Conservation (phyloP, 2,329 filamentous ascomycete genomes). For the Talaromyces sp. region DNA sequence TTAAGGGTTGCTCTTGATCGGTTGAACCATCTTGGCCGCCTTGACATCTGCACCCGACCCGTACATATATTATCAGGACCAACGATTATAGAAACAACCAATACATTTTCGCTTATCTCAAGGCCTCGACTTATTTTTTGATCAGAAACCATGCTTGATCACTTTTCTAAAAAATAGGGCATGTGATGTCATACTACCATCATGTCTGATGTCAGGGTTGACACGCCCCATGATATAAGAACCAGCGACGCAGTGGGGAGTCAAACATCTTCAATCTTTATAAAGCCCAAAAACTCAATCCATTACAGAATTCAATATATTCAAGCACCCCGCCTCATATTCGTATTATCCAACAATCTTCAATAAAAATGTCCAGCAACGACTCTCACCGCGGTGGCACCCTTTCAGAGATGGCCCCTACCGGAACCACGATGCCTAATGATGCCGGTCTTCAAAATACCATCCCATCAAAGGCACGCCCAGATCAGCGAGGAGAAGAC, state of each 20-base stretch:
- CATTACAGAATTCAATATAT: background rate
- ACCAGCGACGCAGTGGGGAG: background rate
- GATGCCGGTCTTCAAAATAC: constrained; percentile 46
- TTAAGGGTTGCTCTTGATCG: background rate
- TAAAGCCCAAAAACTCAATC: background rate
- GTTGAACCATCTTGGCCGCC: background rate
- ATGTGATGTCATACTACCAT: constrained; percentile 15
- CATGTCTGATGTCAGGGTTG: constrained; percentile 11
- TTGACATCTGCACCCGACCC: background rate
- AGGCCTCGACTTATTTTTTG: background rate
- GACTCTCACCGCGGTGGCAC: constrained; percentile 29
- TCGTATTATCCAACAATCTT: background rate
- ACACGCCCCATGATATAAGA: background rate
- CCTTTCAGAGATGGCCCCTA: constrained; percentile 30
- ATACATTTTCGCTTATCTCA: background rate
- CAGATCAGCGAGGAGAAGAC: constrained; percentile 40
- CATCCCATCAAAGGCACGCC: constrained; percentile 40
- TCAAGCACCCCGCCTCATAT: background rate
- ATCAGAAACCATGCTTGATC: background rate
- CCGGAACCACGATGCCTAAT: constrained; percentile 38
- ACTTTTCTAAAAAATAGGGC: background rate
- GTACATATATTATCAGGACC: background rate
- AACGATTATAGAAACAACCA: background rate
- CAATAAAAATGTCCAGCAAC: constrained; percentile 15
- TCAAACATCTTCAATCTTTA: background rate